Base-by-base conservation (phyloP, 768 basidiomycete species). In the Rossbeevera mucosa region DNA sequence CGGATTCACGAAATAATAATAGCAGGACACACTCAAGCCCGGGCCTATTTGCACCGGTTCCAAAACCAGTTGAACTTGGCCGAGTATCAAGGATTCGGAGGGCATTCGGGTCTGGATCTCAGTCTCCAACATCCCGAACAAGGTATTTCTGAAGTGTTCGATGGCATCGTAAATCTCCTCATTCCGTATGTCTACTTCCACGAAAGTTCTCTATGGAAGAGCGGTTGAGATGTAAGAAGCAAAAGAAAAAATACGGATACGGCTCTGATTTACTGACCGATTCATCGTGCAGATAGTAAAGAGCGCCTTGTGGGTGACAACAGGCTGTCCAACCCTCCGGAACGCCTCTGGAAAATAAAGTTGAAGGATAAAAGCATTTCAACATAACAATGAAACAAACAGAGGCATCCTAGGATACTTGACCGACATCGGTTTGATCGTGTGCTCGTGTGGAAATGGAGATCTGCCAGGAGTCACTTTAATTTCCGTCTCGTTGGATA, bases 1-100 rank as follows among this genome's bases (percentile, higher is more conserved):
- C 43, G 81, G 79, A 55, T 81, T 72, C 28, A 74, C 78, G 51
- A 78, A 80, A 57, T 82, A 83, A 60, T 83, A 83, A 52, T 72
- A 54, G 57, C 68, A 66, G 72, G 54, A 56, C 67, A 65, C n/a
- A 61, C 21, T 4, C 0, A 64, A 63, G 0, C 62, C 62, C 2
- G 40, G 7, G 25, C 7, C 18, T n/a, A 48, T 63, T 2, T n/a
- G n/a, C n/a, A n/a, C n/a, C n/a, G 79, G 63, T 42, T 81, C 76
- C 24, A 85, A 54, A 22, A 81, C 73, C 5, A 81, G 64, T 44
- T 80, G 76, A 18, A 72, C 62, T 36, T 71, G 55, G 3, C 58
- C 7, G 4, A 54, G 31, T 0, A 72, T 65, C 4, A 81, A 53
- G 2, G 25, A 50, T 24, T 47, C 54, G 3, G 60, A 47, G 13